These are phyloP conservation scores for Talaromyces pinophilus DNA, from an alignment of 2,329 filamentous ascomycete species.

Conservation along the genomic window DNA sequence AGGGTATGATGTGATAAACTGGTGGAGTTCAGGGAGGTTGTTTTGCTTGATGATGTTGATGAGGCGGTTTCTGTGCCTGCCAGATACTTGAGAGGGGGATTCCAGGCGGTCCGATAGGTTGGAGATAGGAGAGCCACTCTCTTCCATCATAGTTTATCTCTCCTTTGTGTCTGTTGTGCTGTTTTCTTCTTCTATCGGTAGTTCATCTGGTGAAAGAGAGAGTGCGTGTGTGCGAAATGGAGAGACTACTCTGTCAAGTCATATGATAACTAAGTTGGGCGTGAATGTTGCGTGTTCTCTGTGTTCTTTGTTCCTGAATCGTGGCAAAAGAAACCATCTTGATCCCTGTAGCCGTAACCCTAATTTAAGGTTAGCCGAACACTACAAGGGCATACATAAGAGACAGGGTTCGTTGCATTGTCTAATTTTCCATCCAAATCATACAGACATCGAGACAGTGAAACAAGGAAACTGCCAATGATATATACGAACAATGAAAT, in stretches of 20 bases:
- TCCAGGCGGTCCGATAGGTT: not conserved
- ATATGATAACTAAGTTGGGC: too few relatives aligned
- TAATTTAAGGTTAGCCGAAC: too few relatives aligned
- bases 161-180: not conserved
- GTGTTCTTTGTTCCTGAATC: too few relatives aligned
- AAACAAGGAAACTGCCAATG: too few relatives aligned
- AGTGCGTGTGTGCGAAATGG: not conserved
- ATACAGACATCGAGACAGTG: not conserved
- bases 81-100: not conserved
- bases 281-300: too few relatives aligned
- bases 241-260: not conserved
- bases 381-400: too few relatives aligned
- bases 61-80: not conserved
- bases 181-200: not conserved
- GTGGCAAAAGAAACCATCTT: too few relatives aligned
- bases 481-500: not conserved
- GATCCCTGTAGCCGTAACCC: too few relatives aligned
- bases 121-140: not conserved
- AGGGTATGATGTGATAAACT: not conserved
- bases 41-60: slow-evolving; percentile 4
- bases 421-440: not conserved
- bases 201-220: not conserved
- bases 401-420: too few relatives aligned
- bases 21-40: not conserved
- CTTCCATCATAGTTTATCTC: not conserved